Percentiles rank a stretch among this genome's conserved stretches.
Evolutionary conservation across 2,329 filamentous ascomycete genomes (phyloP).

Genomic region (Exophiala lecanii-corni): DNA sequence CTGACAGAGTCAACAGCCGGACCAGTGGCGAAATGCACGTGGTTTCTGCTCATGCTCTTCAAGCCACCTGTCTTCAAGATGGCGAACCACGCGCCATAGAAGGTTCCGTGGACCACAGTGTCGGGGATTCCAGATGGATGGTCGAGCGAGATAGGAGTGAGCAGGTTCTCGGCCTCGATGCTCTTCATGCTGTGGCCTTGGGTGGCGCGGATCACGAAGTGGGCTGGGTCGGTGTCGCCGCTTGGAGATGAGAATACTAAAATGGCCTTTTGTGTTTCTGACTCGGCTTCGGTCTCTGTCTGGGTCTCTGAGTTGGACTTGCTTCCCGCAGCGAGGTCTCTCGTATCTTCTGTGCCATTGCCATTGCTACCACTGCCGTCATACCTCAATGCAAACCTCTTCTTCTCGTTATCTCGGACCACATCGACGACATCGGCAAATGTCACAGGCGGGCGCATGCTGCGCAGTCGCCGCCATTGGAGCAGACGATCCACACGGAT

Average conservation of each 20-base stretch:
- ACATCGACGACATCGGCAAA: slow-evolving; percentile 67
- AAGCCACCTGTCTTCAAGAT: slow-evolving; percentile 77
- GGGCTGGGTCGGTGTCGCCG: slow-evolving; percentile 48
- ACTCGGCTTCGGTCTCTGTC: slow-evolving; percentile 26
- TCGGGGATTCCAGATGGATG: slow-evolving; percentile 49
- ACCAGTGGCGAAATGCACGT: slow-evolving; percentile 83
- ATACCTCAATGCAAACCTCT: slow-evolving; percentile 77
- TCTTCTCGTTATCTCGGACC: slow-evolving; percentile 77
- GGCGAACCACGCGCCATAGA: slow-evolving; percentile 69
- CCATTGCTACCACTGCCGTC: slow-evolving; percentile 29
- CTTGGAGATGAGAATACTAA: slow-evolving; percentile 29
- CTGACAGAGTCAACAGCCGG: slow-evolving; percentile 48
- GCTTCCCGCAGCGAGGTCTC: slow-evolving; percentile 9
- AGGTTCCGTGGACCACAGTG: slow-evolving; percentile 81
- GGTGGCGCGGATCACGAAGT: slow-evolving; percentile 88
- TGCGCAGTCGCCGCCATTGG: slow-evolving; percentile 57
- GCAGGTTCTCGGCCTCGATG: slow-evolving; percentile 63
- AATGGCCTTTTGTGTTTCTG: slow-evolving; percentile 32
- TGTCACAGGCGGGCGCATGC: slow-evolving; percentile 59
- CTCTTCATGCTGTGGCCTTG: slow-evolving; percentile 85
- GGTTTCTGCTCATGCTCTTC: slow-evolving; percentile 74
- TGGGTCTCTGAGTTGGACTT: slow-evolving; percentile 10
- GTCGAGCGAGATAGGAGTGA: slow-evolving; percentile 62
- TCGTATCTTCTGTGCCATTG: slow-evolving; percentile 16
- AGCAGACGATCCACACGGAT: slow-evolving; percentile 58